Percentiles rank a stretch among this genome's conserved stretches.
These are phyloP conservation scores for Coniella lustricola DNA, from an alignment of 2,329 filamentous ascomycete genomes.

Conservation along the genomic window DNA sequence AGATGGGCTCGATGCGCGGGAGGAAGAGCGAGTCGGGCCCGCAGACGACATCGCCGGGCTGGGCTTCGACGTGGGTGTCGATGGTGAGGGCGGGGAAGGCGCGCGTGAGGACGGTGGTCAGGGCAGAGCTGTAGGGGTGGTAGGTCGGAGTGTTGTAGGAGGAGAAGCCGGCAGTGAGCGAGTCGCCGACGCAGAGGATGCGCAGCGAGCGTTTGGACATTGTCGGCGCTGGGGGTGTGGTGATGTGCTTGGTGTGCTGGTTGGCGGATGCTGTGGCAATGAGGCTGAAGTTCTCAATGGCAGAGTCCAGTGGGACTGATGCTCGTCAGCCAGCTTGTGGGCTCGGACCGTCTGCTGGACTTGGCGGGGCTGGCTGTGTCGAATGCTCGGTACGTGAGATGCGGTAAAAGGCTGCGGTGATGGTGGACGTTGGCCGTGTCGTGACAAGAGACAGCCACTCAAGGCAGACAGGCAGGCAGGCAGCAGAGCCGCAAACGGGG, in stretches of 20 bases:
- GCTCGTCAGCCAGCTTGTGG: too few species aligned
- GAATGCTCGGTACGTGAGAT: too few species aligned
- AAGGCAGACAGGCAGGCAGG: too few species aligned
- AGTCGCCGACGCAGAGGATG: conserved; percentile 60
- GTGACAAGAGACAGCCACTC: too few species aligned
- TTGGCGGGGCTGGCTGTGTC: too few species aligned
- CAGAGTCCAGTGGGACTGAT: too few species aligned
- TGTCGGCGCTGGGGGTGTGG: neutral
- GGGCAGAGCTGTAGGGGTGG: conserved; percentile 43
- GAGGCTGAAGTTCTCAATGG: too few species aligned
- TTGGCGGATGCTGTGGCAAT: neutral
- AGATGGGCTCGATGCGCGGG: conserved; percentile 24
- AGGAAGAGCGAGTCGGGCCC: conserved; percentile 16
- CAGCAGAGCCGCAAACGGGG: too few species aligned
- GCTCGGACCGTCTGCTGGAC: too few species aligned
- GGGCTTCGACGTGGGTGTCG: conserved; percentile 36
- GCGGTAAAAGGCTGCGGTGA: too few species aligned
- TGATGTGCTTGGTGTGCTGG: neutral
- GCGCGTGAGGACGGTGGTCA: conserved; percentile 39
- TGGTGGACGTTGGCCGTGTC: too few species aligned
- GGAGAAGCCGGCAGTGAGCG: conserved; percentile 52
- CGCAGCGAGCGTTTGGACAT: conserved; percentile 28
- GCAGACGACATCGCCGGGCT: conserved; percentile 44
- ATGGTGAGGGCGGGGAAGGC: conserved; percentile 31
- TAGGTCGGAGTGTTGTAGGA: conserved; percentile 26